Evolutionary conservation across 805 yeast genomes (phyloP).

Genomic region (Groenewaldozyma salmanticensis): DNA sequence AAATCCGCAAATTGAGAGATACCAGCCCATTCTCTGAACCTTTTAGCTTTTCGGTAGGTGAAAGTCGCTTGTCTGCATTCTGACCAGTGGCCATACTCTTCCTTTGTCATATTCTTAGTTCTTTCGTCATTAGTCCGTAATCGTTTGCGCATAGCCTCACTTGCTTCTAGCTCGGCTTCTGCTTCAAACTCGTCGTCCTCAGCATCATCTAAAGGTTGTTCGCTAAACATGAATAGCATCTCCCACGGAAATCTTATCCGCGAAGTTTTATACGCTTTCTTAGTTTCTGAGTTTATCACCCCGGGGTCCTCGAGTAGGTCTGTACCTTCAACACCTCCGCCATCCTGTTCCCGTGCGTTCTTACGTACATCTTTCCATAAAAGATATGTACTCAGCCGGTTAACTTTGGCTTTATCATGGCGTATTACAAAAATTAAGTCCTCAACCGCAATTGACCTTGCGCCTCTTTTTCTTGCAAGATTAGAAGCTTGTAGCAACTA

Average conservation of each 20-base stretch:
- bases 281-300: slow-evolving; percentile 28
- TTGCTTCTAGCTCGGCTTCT: slow-evolving; percentile 85
- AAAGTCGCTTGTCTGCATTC: slow-evolving; percentile 97
- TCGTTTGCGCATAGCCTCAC: slow-evolving; percentile 76
- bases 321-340: slow-evolving; percentile 49
- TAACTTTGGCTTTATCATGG: slow-evolving; percentile 90
- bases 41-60: slow-evolving; percentile 86
- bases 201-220: slow-evolving; percentile 70
- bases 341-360: slow-evolving; percentile 56
- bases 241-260: slow-evolving; percentile 93
- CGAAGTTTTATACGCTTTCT: slow-evolving; percentile 56
- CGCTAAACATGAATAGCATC: slow-evolving; percentile 82
- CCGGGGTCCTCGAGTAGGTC: slow-evolving; percentile 41
- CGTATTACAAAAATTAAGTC: slow-evolving; percentile 88
- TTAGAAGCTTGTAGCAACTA: slow-evolving; percentile 57
- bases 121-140: slow-evolving; percentile 90
- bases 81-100: slow-evolving; percentile 97
- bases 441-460: slow-evolving; percentile 79
- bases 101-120: slow-evolving; percentile 86
- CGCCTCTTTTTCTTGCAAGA: slow-evolving; percentile 71
- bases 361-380: slow-evolving; percentile 97
- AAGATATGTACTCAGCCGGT: slow-evolving; percentile 77
- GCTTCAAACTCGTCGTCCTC: slow-evolving; percentile 57
- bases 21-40: slow-evolving; percentile 96
- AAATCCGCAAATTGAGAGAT: slow-evolving; percentile 74